A percentile compares a stretch with the other conserved stretches of the same genome.
Conservation (phyloP, 108 stramenopile species). For the Nitzschia putrida region DNA sequence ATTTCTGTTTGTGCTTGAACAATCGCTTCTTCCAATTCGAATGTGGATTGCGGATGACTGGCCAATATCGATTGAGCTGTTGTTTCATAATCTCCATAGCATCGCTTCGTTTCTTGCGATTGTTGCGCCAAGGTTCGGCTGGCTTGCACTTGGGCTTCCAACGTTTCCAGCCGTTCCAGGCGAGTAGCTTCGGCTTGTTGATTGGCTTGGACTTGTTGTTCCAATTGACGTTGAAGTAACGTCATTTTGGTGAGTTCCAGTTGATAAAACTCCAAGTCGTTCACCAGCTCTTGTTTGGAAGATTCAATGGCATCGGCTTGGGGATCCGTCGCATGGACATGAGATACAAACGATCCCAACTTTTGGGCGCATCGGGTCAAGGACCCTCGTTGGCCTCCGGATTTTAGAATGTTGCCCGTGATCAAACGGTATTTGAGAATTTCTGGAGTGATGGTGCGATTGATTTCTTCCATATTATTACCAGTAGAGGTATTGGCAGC, state of each 20-base stretch:
- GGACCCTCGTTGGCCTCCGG: slow-evolving; percentile 44
- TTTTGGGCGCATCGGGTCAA: slow-evolving; percentile 45
- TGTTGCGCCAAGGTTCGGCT: slow-evolving; percentile 12
- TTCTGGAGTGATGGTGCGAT: slow-evolving; percentile 5
- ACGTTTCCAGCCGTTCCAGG: slow-evolving; percentile 19
- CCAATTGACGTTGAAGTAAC: slow-evolving; percentile 29
- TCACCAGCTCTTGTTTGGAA: slow-evolving; percentile 34
- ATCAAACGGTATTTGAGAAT: slow-evolving; percentile 33
- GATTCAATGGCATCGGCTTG: slow-evolving; percentile 32
- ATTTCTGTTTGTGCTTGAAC: slow-evolving; percentile 21
- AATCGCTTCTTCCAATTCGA: slow-evolving; percentile 18
- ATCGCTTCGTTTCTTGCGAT: slow-evolving; percentile 17
- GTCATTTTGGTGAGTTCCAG: slow-evolving; percentile 39
- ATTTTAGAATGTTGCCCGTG: slow-evolving; percentile 35
- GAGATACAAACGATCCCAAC: slow-evolving; percentile 23
- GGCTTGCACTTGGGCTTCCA: slow-evolving; percentile 12
- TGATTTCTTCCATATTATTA: background rate
- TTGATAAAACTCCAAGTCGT: slow-evolving; percentile 39
- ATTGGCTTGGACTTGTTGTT: slow-evolving; percentile 24
- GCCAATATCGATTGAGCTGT: slow-evolving; percentile 39
- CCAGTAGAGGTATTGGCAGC: background rate
- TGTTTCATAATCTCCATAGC: slow-evolving; percentile 44
- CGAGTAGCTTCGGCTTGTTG: slow-evolving; percentile 1
- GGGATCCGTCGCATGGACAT: background rate
- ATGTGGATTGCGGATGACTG: slow-evolving; percentile 20